phyloP scores from a whole-genome alignment of 352 stramenopile genomes.

The Pythium monospermum region DNA sequence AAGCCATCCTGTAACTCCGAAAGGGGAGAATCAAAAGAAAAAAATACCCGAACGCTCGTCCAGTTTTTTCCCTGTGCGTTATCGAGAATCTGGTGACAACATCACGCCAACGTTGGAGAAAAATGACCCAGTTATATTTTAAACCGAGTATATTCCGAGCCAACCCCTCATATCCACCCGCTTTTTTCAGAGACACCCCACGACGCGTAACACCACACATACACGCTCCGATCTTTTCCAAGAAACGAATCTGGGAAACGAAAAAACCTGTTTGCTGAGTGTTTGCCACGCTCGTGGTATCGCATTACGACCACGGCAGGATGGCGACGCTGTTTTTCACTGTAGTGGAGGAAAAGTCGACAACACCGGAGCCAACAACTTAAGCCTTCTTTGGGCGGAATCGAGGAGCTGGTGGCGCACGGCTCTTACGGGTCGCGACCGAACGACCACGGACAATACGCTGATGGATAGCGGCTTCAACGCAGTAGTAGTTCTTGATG shows the following conservation, averaged over 20 bases:
- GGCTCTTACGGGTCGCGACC: constrained; percentile 89
- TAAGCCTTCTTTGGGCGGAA: constrained; percentile 74
- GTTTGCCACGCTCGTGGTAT: no score
- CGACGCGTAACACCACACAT: no score
- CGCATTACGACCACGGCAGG: no score
- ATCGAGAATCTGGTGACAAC: not conserved
- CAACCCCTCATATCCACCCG: constrained; percentile 10
- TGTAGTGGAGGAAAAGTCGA: constrained; percentile 16
- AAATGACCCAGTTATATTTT: constrained; percentile 32
- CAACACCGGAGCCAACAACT: constrained; percentile 28
- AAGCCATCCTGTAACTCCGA: no score
- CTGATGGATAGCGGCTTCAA: constrained; percentile 98
- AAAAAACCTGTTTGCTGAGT: no score
- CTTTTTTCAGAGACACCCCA: no score
- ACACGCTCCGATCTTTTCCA: no score
- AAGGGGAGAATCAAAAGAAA: no score
- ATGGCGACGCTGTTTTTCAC: no score
- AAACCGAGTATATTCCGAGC: constrained; percentile 26
- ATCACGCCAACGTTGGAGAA: constrained; percentile 11
- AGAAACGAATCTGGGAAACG: no score
- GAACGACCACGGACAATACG: constrained; percentile 98
- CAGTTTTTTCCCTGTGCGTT: no score
- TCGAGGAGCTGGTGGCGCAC: constrained; percentile 88
- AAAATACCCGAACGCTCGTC: no score
- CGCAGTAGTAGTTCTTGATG: constrained; percentile 99